Conservation (phyloP, 1,284 basidiomycete genomes). For the Lentinula novae-zelandiae region DNA sequence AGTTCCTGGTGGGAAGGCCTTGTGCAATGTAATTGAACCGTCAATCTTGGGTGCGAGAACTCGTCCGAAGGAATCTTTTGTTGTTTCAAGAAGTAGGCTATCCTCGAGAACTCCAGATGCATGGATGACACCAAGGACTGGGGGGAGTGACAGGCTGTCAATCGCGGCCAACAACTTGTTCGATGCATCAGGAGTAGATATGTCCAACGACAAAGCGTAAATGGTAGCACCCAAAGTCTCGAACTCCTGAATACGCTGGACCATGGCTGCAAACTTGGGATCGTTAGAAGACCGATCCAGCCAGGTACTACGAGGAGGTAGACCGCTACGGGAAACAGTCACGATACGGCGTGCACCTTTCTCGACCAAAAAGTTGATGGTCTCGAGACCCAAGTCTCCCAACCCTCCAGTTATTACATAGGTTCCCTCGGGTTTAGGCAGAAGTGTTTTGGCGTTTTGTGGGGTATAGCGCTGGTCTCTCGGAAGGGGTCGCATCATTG, state of each 20-base stretch:
- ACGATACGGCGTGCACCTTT: background rate
- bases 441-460: background rate
- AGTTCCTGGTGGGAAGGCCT: conserved; percentile 2
- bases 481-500: background rate
- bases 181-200: background rate
- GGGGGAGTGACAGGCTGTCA: background rate
- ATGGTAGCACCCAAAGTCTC: conserved; percentile 1
- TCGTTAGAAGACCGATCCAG: background rate
- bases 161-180: background rate
- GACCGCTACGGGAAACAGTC: background rate
- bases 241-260: background rate
- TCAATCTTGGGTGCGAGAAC: conserved; percentile 1
- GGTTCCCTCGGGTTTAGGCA: background rate
- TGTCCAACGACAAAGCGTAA: background rate
- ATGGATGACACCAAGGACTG: conserved; percentile 1
- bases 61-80: background rate
- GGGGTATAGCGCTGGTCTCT: background rate
- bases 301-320: background rate
- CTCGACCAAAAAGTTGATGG: background rate
- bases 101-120: background rate
- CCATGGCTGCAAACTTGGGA: background rate
- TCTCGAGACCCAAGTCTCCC: conserved; percentile 1
- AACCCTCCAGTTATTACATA: background rate
- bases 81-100: background rate
- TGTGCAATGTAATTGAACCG: background rate